Evolutionary conservation across 2,329 filamentous ascomycete genomes (phyloP), one percentile per base, ranked within the genome.

Genomic region (Arachnomyces sp.): DNA sequence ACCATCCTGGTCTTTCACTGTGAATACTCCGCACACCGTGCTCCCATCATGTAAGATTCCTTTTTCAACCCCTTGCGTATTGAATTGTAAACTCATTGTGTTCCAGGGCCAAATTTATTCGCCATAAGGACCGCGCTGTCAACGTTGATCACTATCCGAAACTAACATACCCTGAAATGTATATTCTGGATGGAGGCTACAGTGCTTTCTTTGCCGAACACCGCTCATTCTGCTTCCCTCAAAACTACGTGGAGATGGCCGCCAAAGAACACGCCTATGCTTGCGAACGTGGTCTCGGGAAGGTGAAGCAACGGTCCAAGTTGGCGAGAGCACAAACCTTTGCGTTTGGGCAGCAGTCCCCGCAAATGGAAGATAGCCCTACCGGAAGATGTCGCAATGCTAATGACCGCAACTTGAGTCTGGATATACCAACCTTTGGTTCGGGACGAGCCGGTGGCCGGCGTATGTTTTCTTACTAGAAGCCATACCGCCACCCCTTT

Each of bases 201-300:
- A 95, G 88, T 62, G 80, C 80, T 18, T 98, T 98, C 72, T 98
- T 90, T 62, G 70, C 77, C 16, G 73, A 86, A 48, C 80, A 95
- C 61, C 80, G 81, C 38, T 68, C 75, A 34, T 80, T 89, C 45
- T 98, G 92, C 72, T 92, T 82, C 54, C 92, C 92, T 15, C 89
- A 94, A 55, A 88, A 90, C 59, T 98, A 98, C 59, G 86, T 98
- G 44, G 88, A 92, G 65, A 98, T 98, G 92, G 84, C 82, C 50
- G 86, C 85, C 49, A 84, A 90, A 59, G 86, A 90, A 60, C 89
- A 98, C 65, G 85, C 87, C 53, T 82, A 81, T 55, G 92, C 89
- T 32, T 96, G 92, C 61, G 92, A 98, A 69, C 84, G 87, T 52
- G 90, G 94, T 55, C 82, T 98, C 72, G 87, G 88, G 55, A 89